Evolutionary conservation across 164 flowering plant genomes (phyloP).

Genomic region (Stephania cephalantha): DNA sequence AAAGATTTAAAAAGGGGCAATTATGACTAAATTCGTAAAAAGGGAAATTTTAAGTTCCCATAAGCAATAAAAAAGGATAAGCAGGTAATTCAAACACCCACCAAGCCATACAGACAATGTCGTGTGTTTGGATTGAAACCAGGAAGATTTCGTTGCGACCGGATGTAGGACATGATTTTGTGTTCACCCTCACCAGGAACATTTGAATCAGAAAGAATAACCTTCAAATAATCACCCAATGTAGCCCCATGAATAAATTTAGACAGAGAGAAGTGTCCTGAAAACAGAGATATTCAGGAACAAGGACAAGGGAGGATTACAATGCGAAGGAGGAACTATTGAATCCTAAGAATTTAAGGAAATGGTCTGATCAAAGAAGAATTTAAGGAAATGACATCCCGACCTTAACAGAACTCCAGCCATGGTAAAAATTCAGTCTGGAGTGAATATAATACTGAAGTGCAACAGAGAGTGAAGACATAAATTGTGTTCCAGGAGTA

Average conservation of each 20-base stretch:
- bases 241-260: conserved; percentile 67
- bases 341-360: conserved; percentile 20
- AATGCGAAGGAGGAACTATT: conserved; percentile 43
- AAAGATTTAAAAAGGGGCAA: conserved; percentile 10
- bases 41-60: background rate
- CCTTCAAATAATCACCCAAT: conserved; percentile 92
- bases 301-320: conserved; percentile 46
- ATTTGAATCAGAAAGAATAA: conserved; percentile 95
- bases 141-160: conserved; percentile 79
- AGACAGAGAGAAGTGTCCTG: conserved; percentile 55
- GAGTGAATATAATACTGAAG: conserved; percentile 83
- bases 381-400: conserved; percentile 15
- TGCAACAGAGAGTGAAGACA: conserved; percentile 80
- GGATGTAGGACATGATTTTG: conserved; percentile 91
- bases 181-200: conserved; percentile 99
- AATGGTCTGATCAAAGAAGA: background rate
- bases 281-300: conserved; percentile 34
- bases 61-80: background rate
- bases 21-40: background rate
- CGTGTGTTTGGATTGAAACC: conserved; percentile 90
- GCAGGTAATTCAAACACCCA: conserved; percentile 19
- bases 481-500: conserved; percentile 96
- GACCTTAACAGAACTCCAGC: conserved; percentile 80
- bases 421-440: conserved; percentile 63
- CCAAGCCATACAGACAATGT: conserved; percentile 96